Conservation (phyloP, 1,139 yeast species). For the Candida gigantensis region DNA sequence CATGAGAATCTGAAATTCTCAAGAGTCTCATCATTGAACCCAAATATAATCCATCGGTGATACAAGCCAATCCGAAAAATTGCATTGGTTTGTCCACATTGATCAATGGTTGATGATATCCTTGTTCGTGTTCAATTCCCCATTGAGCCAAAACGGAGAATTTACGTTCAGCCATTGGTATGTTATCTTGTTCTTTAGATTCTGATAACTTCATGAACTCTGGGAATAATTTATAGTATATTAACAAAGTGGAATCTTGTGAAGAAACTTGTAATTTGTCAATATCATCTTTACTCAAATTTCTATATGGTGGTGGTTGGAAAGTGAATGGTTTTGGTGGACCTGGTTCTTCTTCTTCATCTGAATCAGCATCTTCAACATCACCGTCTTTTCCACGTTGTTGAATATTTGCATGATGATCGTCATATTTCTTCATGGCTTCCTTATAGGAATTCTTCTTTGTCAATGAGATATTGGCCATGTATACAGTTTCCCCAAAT, state of each 20-base stretch:
- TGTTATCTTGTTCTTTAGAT: slow-evolving; percentile 27
- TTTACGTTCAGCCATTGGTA: slow-evolving; percentile 35
- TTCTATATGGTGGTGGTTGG: slow-evolving; percentile 39
- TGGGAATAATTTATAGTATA: slow-evolving; percentile 41
- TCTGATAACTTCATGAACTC: slow-evolving; percentile 31
- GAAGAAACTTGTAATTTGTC: slow-evolving; percentile 21
- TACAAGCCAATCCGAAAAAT: slow-evolving; percentile 61
- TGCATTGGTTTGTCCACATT: slow-evolving; percentile 32
- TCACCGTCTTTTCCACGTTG: slow-evolving; percentile 18
- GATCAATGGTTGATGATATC: slow-evolving; percentile 17
- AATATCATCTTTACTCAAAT: slow-evolving; percentile 22
- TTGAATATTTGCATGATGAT: slow-evolving; percentile 19
- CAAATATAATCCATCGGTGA: slow-evolving; percentile 62
- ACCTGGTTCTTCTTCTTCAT: slow-evolving; percentile 22
- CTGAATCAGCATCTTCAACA: slow-evolving; percentile 27
- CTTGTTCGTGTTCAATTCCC: slow-evolving; percentile 31
- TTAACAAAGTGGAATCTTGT: slow-evolving; percentile 20
- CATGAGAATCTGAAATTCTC: slow-evolving; percentile 24
- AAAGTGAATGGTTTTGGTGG: slow-evolving; percentile 37
- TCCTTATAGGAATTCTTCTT: slow-evolving; percentile 29
- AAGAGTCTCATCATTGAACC: slow-evolving; percentile 40
- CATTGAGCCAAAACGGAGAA: slow-evolving; percentile 46
- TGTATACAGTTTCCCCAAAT: slow-evolving; percentile 48
- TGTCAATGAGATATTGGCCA: slow-evolving; percentile 56
- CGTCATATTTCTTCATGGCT: slow-evolving; percentile 26